A percentile compares a stretch with the other conserved stretches of the same genome.
Evolutionary conservation across 495 filamentous ascomycete genomes (phyloP).

Genomic region (Thozetella sp.): DNA sequence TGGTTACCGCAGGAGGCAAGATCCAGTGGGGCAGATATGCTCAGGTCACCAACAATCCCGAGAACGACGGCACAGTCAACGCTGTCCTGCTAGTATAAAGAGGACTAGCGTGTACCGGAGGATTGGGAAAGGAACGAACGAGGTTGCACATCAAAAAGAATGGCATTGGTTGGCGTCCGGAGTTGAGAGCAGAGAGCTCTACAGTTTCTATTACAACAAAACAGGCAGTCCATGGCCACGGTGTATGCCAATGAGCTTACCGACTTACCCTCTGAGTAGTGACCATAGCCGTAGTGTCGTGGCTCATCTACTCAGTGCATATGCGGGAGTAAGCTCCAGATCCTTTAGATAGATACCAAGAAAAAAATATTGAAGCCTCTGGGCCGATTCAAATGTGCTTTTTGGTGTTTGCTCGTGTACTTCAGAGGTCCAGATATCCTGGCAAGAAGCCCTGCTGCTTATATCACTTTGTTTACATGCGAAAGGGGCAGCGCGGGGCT

Average conservation of each 20-base stretch:
- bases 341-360: neutral
- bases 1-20: constrained; percentile 92
- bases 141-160: neutral
- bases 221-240: too few relatives aligned
- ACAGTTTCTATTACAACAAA: too few relatives aligned
- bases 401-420: too few relatives aligned
- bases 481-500: too few relatives aligned
- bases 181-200: neutral
- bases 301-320: neutral
- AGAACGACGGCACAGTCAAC: constrained; percentile 53
- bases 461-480: too few relatives aligned
- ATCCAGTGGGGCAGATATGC: constrained; percentile 85
- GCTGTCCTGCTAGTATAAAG: constrained; percentile 40
- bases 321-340: neutral
- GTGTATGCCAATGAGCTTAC: too few relatives aligned
- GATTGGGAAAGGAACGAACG: neutral
- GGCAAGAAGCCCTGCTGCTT: too few relatives aligned
- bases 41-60: constrained; percentile 68
- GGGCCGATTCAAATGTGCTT: too few relatives aligned
- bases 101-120: neutral
- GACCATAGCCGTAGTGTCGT: too few relatives aligned
- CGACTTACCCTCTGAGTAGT: too few relatives aligned
- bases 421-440: too few relatives aligned
- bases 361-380: neutral
- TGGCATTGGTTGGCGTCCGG: constrained; percentile 1